These are phyloP conservation scores for Eimeria zaria DNA, from an alignment of 169 alveolate genomes.

Conservation along the genomic window DNA sequence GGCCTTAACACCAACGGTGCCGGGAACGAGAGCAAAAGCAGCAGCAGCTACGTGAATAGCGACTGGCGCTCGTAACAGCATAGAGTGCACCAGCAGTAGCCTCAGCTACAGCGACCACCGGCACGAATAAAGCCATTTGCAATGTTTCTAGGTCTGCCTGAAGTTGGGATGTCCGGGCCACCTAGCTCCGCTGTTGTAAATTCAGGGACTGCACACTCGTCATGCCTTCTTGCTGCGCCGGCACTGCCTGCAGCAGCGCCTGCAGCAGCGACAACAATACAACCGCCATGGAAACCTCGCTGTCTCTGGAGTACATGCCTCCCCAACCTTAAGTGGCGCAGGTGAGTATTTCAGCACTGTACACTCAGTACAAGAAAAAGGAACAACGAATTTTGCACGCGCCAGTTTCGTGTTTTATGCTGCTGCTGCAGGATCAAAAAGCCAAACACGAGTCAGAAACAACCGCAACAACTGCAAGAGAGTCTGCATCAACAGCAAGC, in stretches of 20 bases:
- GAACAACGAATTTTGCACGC: background rate
- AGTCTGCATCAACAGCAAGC: background rate
- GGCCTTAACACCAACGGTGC: background rate
- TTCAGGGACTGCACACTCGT: background rate
- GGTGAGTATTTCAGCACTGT: background rate
- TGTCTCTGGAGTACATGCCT: conserved; percentile 3
- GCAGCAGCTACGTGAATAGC: background rate
- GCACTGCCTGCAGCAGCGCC: conserved; percentile 13
- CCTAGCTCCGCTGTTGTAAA: background rate
- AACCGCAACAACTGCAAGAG: conserved; percentile 21
- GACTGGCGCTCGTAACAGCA: background rate
- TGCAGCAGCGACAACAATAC: background rate
- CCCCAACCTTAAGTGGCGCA: conserved; percentile 12
- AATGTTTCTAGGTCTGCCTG: background rate
- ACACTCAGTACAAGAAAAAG: too few species aligned
- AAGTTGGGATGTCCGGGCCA: background rate
- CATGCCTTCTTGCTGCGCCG: background rate
- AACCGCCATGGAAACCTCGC: background rate
- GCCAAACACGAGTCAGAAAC: background rate
- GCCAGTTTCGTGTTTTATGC: background rate
- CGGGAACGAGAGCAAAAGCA: background rate
- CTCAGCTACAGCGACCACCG: background rate
- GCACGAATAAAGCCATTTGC: background rate
- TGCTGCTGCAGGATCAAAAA: conserved; percentile 39
- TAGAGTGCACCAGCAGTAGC: conserved; percentile 1